phyloP scores from a whole-genome alignment of 2,329 filamentous ascomycete genomes.

The Fusarium neocosmosporiellum region DNA sequence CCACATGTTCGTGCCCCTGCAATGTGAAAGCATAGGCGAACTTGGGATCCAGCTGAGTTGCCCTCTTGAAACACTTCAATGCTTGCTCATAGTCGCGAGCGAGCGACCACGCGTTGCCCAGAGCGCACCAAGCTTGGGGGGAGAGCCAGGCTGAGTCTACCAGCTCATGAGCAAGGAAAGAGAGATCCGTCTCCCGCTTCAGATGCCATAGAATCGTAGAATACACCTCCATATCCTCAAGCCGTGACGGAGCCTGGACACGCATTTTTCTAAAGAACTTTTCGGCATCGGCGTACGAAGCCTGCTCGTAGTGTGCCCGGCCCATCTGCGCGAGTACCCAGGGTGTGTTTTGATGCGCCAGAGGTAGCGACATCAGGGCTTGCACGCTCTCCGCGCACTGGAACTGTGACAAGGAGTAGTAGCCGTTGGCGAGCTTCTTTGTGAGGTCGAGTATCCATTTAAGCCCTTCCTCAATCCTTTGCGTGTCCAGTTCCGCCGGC shows the following conservation, averaged over 20 bases:
- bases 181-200: constrained; percentile 90
- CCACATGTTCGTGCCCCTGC: constrained; percentile 94
- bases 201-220: constrained; percentile 99
- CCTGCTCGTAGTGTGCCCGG: constrained; percentile 90
- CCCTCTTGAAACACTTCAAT: constrained; percentile 91
- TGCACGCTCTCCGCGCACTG: constrained; percentile 82
- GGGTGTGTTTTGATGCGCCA: constrained; percentile 85
- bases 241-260: constrained; percentile 80
- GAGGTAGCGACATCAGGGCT: constrained; percentile 76
- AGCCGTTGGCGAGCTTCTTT: constrained; percentile 83
- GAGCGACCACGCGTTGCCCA: constrained; percentile 95
- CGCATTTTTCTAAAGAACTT: constrained; percentile 85
- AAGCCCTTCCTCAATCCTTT: constrained; percentile 79
- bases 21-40: constrained; percentile 97
- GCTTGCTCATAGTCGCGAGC: constrained; percentile 95
- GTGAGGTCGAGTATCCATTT: constrained; percentile 83
- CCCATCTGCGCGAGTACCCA: constrained; percentile 95
- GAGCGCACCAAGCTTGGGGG: constrained; percentile 93
- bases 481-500: constrained; percentile 62
- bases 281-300: constrained; percentile 86
- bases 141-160: constrained; percentile 89
- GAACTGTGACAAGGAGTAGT: constrained; percentile 82
- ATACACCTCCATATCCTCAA: constrained; percentile 98
- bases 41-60: constrained; percentile 87
- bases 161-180: constrained; percentile 90